Evolutionary conservation across 257 asterid genomes (phyloP).

Genomic region (Petunia secreta): DNA sequence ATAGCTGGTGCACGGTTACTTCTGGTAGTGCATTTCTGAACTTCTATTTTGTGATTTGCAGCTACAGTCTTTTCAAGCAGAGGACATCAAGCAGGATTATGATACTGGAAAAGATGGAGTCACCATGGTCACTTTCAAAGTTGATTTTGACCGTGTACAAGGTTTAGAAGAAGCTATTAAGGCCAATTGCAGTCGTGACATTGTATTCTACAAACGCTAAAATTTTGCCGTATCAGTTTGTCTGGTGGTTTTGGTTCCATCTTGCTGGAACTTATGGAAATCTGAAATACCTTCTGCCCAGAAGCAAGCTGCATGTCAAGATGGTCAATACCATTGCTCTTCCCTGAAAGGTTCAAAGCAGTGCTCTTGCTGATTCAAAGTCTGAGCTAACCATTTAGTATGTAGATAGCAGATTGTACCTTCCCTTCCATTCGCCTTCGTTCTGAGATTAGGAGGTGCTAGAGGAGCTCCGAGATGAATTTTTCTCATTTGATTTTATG

Average conservation of each 20-base stretch:
- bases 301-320: neutral
- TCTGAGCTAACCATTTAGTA: neutral
- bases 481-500: neutral
- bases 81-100: slow-evolving; percentile 93
- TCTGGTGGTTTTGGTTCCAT: slow-evolving; percentile 6
- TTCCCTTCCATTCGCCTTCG: neutral
- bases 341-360: neutral
- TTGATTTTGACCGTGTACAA: slow-evolving; percentile 73
- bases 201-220: slow-evolving; percentile 67
- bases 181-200: slow-evolving; percentile 75
- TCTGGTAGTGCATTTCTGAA: neutral
- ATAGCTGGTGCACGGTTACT: neutral
- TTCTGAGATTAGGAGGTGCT: neutral
- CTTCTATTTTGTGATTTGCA: slow-evolving; percentile 38
- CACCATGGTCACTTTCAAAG: slow-evolving; percentile 78
- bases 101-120: slow-evolving; percentile 85
- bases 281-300: neutral
- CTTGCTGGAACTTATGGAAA: neutral
- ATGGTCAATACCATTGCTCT: neutral
- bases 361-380: neutral
- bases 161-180: slow-evolving; percentile 84
- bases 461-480: neutral
- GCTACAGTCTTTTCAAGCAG: slow-evolving; percentile 86
- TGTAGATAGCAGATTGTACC: neutral
- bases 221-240: neutral